Percentiles rank a stretch among this genome's conserved stretches.
Conservation (phyloP, 2,329 filamentous ascomycete species). For the Neophaeococcomyces aloes region DNA sequence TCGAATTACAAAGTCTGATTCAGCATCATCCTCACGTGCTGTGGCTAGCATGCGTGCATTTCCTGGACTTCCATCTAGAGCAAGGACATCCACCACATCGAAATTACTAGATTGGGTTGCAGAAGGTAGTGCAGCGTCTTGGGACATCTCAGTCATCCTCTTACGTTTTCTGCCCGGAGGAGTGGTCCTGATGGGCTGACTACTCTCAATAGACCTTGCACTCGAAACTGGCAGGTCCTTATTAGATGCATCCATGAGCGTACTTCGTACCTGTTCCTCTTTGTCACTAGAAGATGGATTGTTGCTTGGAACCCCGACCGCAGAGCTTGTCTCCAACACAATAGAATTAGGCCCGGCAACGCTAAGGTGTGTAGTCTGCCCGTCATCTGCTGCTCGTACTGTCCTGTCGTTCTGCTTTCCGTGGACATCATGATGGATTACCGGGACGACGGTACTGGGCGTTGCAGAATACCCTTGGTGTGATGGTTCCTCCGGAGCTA, state of each 20-base stretch:
- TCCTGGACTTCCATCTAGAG: neutral
- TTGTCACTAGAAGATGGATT: no score
- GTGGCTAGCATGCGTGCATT: neutral
- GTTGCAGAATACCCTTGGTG: neutral
- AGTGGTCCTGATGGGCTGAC: conserved; percentile 10
- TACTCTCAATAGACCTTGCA: conserved; percentile 7
- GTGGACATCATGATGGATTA: neutral
- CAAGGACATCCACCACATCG: neutral
- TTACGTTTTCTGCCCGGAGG: conserved; percentile 13
- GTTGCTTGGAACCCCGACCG: no score
- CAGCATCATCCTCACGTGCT: conserved; percentile 2
- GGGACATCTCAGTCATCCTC: conserved; percentile 16
- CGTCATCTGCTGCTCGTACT: no score
- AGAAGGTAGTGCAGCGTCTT: conserved; percentile 2
- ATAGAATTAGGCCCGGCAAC: no score
- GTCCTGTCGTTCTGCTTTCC: no score
- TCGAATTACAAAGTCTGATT: no score
- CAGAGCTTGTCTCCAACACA: no score
- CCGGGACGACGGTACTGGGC: neutral
- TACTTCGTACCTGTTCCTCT: neutral
- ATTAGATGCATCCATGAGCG: neutral
- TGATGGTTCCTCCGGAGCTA: neutral
- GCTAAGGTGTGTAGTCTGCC: no score
- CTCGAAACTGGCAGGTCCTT: neutral
- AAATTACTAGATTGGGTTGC: neutral